phyloP scores from a whole-genome alignment of 2,329 filamentous ascomycete species.

The Westerdykella ornata region DNA sequence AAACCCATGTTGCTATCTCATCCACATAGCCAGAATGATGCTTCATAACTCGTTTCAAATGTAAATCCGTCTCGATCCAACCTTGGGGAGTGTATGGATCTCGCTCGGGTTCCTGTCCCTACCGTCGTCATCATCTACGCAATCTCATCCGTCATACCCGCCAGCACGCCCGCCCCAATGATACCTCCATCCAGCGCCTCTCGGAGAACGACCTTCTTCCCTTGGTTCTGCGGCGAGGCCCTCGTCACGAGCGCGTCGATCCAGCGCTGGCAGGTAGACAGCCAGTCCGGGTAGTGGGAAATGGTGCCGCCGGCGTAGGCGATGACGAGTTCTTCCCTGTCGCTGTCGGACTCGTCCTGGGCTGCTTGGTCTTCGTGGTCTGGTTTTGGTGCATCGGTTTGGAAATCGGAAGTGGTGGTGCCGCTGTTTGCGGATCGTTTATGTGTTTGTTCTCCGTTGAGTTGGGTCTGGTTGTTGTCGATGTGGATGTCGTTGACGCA shows the following conservation, averaged over 20 bases:
- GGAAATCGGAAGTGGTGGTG: slow-evolving; percentile 3
- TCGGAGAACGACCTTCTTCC: slow-evolving; percentile 46
- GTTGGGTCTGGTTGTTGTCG: slow-evolving; percentile 11
- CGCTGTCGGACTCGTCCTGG: not conserved
- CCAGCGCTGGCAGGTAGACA: slow-evolving; percentile 61
- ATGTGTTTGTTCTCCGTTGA: not conserved
- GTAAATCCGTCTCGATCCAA: no score
- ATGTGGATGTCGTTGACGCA: slow-evolving; percentile 60
- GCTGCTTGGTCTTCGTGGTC: no score
- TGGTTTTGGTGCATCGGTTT: no score
- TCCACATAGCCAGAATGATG: not conserved
- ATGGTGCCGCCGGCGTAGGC: slow-evolving; percentile 78
- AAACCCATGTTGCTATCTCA: no score
- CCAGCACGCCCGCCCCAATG: slow-evolving; percentile 50
- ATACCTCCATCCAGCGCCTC: slow-evolving; percentile 51
- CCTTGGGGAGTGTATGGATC: no score
- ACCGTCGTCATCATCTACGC: no score
- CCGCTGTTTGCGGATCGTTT: slow-evolving; percentile 5
- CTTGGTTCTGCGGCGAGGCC: slow-evolving; percentile 31
- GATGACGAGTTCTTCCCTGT: slow-evolving; percentile 59
- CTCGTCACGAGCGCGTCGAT: slow-evolving; percentile 52
- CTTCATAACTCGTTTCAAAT: not conserved
- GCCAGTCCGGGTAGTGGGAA: slow-evolving; percentile 68
- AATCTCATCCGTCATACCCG: slow-evolving; percentile 37
- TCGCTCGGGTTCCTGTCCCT: no score